Conservation (phyloP, 2,329 filamentous ascomycete species). For the Stachybotrys chartarum region DNA sequence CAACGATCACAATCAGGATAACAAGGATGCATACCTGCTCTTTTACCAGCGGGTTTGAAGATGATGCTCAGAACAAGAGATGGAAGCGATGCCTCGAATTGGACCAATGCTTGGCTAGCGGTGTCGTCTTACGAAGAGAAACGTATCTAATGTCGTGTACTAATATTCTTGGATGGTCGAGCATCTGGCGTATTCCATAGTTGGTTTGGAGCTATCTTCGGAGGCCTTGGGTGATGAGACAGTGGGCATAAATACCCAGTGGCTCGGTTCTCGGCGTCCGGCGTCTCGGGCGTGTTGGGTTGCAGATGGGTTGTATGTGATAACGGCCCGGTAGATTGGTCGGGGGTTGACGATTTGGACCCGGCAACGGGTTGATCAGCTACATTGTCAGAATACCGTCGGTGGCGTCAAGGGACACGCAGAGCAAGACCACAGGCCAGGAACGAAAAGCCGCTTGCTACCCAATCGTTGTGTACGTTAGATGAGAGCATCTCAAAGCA, state of each 20-base stretch:
- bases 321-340: not conserved
- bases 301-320: not conserved
- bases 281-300: conserved; percentile 12
- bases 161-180: not conserved
- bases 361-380: not conserved
- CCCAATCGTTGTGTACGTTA: not conserved
- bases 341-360: not conserved
- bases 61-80: not conserved
- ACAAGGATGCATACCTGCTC: conserved; percentile 93
- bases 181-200: not conserved
- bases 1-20: conserved; percentile 70
- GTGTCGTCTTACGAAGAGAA: not conserved
- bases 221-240: conserved; percentile 11
- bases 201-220: conserved; percentile 2
- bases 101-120: too few species aligned
- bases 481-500: not conserved
- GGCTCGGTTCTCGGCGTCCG: conserved; percentile 16
- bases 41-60: conserved; percentile 76
- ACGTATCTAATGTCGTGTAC: not conserved
- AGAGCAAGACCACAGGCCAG: not conserved
- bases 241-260: conserved; percentile 11
- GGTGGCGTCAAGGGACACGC: too few species aligned
- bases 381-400: not conserved
- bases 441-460: not conserved
- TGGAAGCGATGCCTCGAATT: not conserved